phyloP scores from a whole-genome alignment of 371 early-diverging fungal species.

The Mortierella sp. region DNA sequence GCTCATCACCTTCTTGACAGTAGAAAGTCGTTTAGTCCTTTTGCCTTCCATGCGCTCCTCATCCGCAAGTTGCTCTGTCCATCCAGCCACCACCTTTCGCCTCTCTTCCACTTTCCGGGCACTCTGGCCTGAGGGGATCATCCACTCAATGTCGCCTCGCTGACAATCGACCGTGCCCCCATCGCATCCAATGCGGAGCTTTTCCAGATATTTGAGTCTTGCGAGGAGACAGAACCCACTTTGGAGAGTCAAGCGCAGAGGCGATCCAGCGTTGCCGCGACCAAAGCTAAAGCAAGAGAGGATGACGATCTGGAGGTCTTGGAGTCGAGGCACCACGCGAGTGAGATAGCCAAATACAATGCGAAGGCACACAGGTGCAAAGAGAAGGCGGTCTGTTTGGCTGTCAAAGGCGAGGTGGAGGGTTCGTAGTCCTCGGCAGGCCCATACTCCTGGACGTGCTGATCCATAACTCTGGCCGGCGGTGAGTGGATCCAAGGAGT shows the following conservation, averaged over 20 bases:
- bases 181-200: conserved; percentile 2
- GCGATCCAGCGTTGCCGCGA: neutral
- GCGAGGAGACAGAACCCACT: conserved; percentile 6
- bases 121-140: conserved; percentile 6
- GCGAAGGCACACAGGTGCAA: conserved; percentile 6
- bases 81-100: neutral
- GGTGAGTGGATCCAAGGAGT: neutral
- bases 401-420: conserved; percentile 7
- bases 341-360: conserved; percentile 15
- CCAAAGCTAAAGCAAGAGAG: conserved; percentile 9
- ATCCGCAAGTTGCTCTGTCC: neutral
- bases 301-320: conserved; percentile 10
- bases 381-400: conserved; percentile 2
- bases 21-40: neutral
- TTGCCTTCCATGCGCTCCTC: neutral
- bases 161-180: conserved; percentile 7
- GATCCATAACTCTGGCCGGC: conserved; percentile 7
- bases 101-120: neutral
- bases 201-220: conserved; percentile 6
- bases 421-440: conserved; percentile 7
- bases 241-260: neutral
- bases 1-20: neutral
- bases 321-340: neutral
- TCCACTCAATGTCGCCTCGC: conserved; percentile 4
- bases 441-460: conserved; percentile 9